Evolutionary conservation across 1,284 basidiomycete genomes (phyloP).

Genomic region (Chalciporus piperatoides): DNA sequence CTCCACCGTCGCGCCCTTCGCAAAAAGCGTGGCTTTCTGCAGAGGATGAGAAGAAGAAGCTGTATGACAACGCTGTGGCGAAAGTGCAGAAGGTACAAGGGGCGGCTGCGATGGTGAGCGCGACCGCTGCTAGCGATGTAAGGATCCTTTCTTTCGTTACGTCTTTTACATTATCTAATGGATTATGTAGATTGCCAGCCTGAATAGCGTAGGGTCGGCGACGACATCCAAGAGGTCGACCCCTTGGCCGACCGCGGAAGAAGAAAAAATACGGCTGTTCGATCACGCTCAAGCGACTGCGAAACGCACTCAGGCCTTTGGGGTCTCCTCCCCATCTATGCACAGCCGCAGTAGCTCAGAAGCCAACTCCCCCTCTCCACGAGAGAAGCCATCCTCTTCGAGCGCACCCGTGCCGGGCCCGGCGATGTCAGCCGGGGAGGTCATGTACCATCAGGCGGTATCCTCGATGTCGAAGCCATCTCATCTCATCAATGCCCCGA

Average conservation of each 20-base stretch:
- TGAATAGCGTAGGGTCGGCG: slow-evolving; percentile 1
- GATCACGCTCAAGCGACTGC: slow-evolving; percentile 62
- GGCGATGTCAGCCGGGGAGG: slow-evolving; percentile 39
- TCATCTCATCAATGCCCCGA: not conserved
- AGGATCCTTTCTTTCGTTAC: slow-evolving; percentile 1
- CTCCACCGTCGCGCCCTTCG: slow-evolving; percentile 9
- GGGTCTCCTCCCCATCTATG: slow-evolving; percentile 23
- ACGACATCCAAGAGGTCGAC: slow-evolving; percentile 23
- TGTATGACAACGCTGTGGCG: slow-evolving; percentile 65
- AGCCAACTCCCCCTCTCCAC: slow-evolving; percentile 14
- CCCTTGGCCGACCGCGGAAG: slow-evolving; percentile 64
- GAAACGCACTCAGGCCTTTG: slow-evolving; percentile 43
- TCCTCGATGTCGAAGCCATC: slow-evolving; percentile 32
- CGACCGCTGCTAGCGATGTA: slow-evolving; percentile 29
- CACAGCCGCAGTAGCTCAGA: slow-evolving; percentile 35
- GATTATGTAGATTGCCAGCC: not conserved
- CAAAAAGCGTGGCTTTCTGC: slow-evolving; percentile 46
- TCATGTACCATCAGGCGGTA: slow-evolving; percentile 45
- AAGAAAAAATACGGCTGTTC: slow-evolving; percentile 68
- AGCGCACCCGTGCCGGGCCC: slow-evolving; percentile 6
- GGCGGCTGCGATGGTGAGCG: slow-evolving; percentile 30
- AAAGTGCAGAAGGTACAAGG: slow-evolving; percentile 59
- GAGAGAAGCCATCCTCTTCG: slow-evolving; percentile 17
- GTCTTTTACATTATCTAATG: not conserved
- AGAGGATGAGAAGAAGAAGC: slow-evolving; percentile 60